Evolutionary conservation across 495 filamentous ascomycete species (phyloP), one percentile per base, ranked within the genome.

Genomic region (Sordaria brevicollis): DNA sequence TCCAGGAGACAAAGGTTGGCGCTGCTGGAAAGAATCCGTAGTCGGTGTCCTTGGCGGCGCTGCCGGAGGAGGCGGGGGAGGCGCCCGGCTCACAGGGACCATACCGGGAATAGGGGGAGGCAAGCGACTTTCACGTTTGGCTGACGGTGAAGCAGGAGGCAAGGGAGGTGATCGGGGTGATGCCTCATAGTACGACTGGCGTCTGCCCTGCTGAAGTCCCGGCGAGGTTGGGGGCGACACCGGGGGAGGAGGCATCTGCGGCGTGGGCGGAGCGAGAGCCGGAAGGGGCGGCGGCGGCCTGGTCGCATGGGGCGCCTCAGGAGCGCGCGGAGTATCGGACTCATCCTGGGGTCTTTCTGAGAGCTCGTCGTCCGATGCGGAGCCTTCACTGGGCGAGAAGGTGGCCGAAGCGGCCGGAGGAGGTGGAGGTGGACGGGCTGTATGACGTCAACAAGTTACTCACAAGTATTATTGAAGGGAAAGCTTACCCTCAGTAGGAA

Each of bases 361-460:
- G 79, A 96, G 82, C 76, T 99, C 95, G 79, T 98, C 96, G 79
- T 96, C 96, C 10, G 94, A 97, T 75, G 90, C 92, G 7, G 94
- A 96, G 33, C 94, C 94, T 69, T 88, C 85, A 71, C 89, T 93
- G 35, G 86, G 89, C 49, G 92, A 92, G 66, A 83, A 80, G 62
- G 85, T 78, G 68, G 80, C 81, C 49, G 79, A 78, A 9, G 84
- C 79, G 71, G 82, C 76, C 33, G 84, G 85, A 73, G 84, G 83
- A 39, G 83, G 82, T 21, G 83, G 81, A 71, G 81, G 78, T 43
- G 88, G 85, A 71, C 88, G 89, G 67, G 86, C 89, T 92, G 75
- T 65, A 69, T 66, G 68, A 81, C 79, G 74, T 82, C 73, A 83
- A 74, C 67, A 68, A 74, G 67, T 21, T 69, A 75, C 54, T 74